phyloP scores from a whole-genome alignment of 148 eudicot genomes.

The Simmondsia chinensis region DNA sequence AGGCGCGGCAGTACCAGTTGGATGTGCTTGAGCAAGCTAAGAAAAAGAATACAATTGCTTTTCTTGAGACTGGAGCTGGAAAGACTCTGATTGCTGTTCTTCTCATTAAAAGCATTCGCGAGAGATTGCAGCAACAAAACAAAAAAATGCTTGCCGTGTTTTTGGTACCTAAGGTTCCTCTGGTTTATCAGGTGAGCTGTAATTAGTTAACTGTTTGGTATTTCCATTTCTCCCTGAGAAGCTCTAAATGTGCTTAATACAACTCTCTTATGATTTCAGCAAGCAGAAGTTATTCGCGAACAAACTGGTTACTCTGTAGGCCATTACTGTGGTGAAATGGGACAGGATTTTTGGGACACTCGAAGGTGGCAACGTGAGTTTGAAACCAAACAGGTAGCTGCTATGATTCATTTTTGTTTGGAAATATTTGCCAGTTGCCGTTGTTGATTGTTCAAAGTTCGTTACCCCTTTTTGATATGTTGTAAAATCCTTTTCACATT shows the following conservation, averaged over 20 bases:
- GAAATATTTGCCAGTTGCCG: background rate
- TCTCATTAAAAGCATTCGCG: slow-evolving; percentile 60
- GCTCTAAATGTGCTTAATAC: no score
- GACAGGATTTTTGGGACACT: slow-evolving; percentile 97
- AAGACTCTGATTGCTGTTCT: slow-evolving; percentile 93
- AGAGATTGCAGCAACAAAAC: slow-evolving; percentile 48
- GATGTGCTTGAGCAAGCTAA: slow-evolving; percentile 97
- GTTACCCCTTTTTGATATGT: no score
- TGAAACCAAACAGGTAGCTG: slow-evolving; percentile 77
- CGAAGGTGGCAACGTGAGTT: slow-evolving; percentile 97
- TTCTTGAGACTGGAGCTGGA: slow-evolving; percentile 98
- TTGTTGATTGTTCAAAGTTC: background rate
- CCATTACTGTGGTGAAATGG: slow-evolving; percentile 99
- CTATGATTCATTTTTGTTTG: slow-evolving; percentile 2
- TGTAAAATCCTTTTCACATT: no score
- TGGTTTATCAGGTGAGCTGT: slow-evolving; percentile 82
- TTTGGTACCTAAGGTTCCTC: slow-evolving; percentile 96
- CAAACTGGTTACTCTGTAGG: slow-evolving; percentile 87
- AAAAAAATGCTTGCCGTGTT: slow-evolving; percentile 81
- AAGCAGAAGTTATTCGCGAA: slow-evolving; percentile 97
- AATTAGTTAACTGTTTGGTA: no score
- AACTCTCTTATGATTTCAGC: no score
- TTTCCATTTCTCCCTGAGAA: no score
- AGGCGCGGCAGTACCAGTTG: slow-evolving; percentile 80
- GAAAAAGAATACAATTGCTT: slow-evolving; percentile 88